A percentile compares a stretch with the other conserved stretches of the same genome.
These are phyloP conservation scores for Taiozyma sp. DNA, from an alignment of 1,139 yeast species.

Conservation along the genomic window DNA sequence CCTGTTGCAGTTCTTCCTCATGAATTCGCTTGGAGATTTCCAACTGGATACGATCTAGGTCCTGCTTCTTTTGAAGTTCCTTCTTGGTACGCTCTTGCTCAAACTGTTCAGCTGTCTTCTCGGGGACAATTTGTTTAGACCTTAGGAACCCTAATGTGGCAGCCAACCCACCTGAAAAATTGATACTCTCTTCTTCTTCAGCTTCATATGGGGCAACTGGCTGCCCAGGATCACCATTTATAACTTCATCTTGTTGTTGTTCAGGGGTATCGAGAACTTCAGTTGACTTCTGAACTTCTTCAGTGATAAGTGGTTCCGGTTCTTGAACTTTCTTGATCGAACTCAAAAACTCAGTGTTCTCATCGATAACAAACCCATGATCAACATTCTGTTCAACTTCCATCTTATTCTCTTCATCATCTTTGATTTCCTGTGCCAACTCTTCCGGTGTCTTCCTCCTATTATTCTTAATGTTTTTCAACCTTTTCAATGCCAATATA, in stretches of 20 bases:
- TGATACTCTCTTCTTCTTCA: constrained; percentile 20
- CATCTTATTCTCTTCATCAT: constrained; percentile 23
- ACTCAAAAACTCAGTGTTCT: constrained; percentile 50
- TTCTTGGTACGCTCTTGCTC: constrained; percentile 22
- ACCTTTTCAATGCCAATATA: constrained; percentile 36
- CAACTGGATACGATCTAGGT: constrained; percentile 15
- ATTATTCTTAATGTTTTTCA: constrained; percentile 31
- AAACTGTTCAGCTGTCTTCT: constrained; percentile 20
- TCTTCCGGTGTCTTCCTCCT: constrained; percentile 37
- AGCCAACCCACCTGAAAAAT: constrained; percentile 48
- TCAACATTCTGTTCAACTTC: constrained; percentile 18
- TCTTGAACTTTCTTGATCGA: constrained; percentile 10
- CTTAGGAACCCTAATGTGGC: constrained; percentile 51
- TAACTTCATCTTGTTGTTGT: constrained; percentile 3
- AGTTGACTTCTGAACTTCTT: constrained; percentile 7
- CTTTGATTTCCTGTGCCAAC: constrained; percentile 42
- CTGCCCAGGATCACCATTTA: constrained; percentile 3
- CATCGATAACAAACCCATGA: constrained; percentile 45
- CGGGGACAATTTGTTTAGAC: constrained; percentile 35
- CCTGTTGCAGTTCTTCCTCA: constrained; percentile 34
- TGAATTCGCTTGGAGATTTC: constrained; percentile 26
- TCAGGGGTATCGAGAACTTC: not conserved
- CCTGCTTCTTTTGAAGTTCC: constrained; percentile 24
- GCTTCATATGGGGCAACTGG: too few relatives aligned
- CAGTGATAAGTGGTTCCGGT: not conserved